These are phyloP conservation scores for Craterostigma plantagineum DNA, from an alignment of 257 asterid species.

Conservation along the genomic window DNA sequence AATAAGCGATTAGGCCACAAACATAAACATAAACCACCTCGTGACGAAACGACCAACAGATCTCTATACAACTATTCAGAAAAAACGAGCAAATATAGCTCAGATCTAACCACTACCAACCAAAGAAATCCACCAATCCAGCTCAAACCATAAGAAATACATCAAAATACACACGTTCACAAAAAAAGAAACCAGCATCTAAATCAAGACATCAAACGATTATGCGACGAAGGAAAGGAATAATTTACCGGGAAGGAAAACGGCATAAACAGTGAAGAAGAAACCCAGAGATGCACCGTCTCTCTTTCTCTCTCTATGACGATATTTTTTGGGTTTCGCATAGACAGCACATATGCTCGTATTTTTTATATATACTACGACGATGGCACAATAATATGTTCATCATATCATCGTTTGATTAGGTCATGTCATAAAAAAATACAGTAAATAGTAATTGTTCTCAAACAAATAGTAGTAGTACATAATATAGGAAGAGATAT, in stretches of 20 bases:
- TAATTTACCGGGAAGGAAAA: constrained; percentile 25
- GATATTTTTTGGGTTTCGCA: constrained; percentile 8
- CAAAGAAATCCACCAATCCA: neutral
- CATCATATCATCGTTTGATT: too few relatives aligned
- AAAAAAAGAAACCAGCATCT: too few relatives aligned
- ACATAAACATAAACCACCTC: too few relatives aligned
- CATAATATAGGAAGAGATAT: too few relatives aligned
- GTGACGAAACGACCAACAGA: neutral
- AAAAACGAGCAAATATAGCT: constrained; percentile 3
- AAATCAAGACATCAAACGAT: too few relatives aligned
- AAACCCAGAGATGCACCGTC: constrained; percentile 28
- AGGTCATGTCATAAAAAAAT: too few relatives aligned
- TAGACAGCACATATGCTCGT: too few relatives aligned
- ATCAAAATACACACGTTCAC: neutral
- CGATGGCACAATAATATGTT: too few relatives aligned
- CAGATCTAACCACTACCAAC: constrained; percentile 14
- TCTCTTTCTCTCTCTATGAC: constrained; percentile 17
- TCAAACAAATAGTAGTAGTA: too few relatives aligned
- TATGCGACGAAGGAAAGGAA: neutral
- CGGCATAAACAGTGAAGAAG: constrained; percentile 34
- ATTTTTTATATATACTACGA: too few relatives aligned
- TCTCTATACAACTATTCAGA: constrained; percentile 8
- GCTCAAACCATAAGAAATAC: too few relatives aligned
- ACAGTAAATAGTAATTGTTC: too few relatives aligned
- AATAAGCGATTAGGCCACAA: neutral